Evolutionary conservation across 2,329 filamentous ascomycete genomes (phyloP).

Genomic region (Verticillium dahliae): DNA sequence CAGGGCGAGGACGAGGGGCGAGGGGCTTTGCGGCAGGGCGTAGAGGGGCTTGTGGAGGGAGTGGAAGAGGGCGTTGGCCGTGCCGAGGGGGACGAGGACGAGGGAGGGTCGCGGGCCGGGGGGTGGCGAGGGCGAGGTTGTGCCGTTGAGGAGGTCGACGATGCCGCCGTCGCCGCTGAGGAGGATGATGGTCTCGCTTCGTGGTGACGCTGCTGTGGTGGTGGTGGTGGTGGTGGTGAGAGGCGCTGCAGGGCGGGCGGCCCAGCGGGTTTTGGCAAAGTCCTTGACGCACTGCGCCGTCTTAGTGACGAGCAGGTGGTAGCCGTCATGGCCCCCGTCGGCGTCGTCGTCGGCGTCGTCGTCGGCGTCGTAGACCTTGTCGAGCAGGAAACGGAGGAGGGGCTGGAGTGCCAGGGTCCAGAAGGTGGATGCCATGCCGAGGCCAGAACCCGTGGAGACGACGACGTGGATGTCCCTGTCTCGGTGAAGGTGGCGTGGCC

Average conservation of each 20-base stretch:
- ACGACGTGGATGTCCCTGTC: constrained; percentile 48
- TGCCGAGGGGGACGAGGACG: constrained; percentile 54
- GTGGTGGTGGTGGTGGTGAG: too few relatives aligned
- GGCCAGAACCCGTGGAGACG: constrained; percentile 62
- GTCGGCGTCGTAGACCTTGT: not conserved
- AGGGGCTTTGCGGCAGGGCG: constrained; percentile 18
- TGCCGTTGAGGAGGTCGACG: constrained; percentile 72
- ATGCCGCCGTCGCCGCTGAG: constrained; percentile 85
- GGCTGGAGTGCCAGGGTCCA: constrained; percentile 50
- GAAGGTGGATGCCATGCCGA: constrained; percentile 47
- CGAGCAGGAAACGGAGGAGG: constrained; percentile 38
- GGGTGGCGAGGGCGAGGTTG: not conserved
- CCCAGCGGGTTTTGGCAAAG: constrained; percentile 43
- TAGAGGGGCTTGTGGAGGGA: constrained; percentile 55
- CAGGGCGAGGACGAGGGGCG: constrained; percentile 41
- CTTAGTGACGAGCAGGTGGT: constrained; percentile 55
- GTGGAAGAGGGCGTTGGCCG: constrained; percentile 59
- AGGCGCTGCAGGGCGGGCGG: not conserved
- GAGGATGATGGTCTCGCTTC: constrained; percentile 58
- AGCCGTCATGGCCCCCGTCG: constrained; percentile 18
- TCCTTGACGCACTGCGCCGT: constrained; percentile 57
- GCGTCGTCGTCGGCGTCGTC: not conserved
- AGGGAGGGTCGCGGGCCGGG: constrained; percentile 32
- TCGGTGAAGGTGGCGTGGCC: constrained; percentile 30
- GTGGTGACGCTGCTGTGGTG: not conserved